Base-by-base conservation (phyloP, 2,329 filamentous ascomycete genomes). In the Falciphora oryzae region DNA sequence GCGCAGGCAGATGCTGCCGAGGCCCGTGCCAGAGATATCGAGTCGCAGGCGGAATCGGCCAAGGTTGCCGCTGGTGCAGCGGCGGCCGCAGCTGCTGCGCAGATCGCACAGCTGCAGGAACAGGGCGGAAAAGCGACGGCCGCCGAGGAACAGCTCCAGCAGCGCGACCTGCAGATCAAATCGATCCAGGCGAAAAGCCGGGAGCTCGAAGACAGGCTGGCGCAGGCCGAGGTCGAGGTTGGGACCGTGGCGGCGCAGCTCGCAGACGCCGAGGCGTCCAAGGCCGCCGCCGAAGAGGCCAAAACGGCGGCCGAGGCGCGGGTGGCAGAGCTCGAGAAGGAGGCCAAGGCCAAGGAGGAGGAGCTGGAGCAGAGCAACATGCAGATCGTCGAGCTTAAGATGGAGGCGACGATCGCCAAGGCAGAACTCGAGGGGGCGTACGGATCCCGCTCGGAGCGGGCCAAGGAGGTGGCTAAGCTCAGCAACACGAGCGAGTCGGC, bases 351-450 rank as follows among this genome's bases (percentile, higher is more conserved):
- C 66, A 82, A 81, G 74, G 81, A 84, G 64, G 76, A 79, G 60
- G 81, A 84, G 66, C 70, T 84, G 50, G 82, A 84, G 62, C 74
- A 76, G 64, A 75, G 83, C 63, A 83, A 82, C 72, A 76, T 79
- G 70, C 79, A 80, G 70, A 72, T 86, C 64, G 81, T 83, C 44
- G 83, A 86, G 74, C 78, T 85, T 71, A 87, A 87, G 79, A 86
- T 84, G 63, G 85, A 87, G 70, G 77, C 85, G 66, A 85, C 84
- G 59, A 81, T 87, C 69, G 82, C 83, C 62, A 82, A 84, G 70
- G 85, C 85, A 25, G 85, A 88, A 73, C 80, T 88, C 35, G 85
- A 88, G 67, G 83, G 83, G 65, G 85, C 85, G 31, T 86, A 87
- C 71, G 85, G 85, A 65, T 81, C 82, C 65, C 81, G 84, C 66